Conservation (phyloP, 352 stramenopile species). For the Globisporangium apiculatum region DNA sequence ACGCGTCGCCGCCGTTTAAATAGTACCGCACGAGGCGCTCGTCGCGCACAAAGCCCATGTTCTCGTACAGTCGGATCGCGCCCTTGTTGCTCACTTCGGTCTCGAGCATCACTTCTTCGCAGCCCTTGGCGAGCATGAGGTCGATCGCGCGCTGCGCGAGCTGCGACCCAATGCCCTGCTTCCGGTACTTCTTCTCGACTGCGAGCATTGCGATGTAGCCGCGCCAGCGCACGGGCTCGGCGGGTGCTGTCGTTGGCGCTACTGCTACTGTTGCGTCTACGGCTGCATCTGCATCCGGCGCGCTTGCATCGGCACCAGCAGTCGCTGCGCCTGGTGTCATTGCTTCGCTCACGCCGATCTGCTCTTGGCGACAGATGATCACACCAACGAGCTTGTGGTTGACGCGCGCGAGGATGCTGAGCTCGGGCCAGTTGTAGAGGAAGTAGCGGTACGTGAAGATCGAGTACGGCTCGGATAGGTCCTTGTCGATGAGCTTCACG, state of each 20-base stretch:
- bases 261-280: too few species aligned
- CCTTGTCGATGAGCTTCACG: constrained; percentile 91
- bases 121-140: constrained; percentile 74
- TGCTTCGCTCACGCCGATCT: constrained; percentile 58
- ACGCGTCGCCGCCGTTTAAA: constrained; percentile 92
- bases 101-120: constrained; percentile 90
- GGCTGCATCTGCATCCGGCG: too few species aligned
- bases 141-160: constrained; percentile 86
- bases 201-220: constrained; percentile 96
- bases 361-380: constrained; percentile 90
- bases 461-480: constrained; percentile 93
- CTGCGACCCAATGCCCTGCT: constrained; percentile 88
- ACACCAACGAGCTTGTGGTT: constrained; percentile 87
- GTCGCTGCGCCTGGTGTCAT: constrained; percentile 11
- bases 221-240: constrained; percentile 33
- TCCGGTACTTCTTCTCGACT: constrained; percentile 86
- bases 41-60: constrained; percentile 91
- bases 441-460: constrained; percentile 98
- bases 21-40: constrained; percentile 94
- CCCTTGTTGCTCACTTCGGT: constrained; percentile 91
- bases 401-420: constrained; percentile 85
- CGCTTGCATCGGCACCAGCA: too few species aligned
- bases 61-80: constrained; percentile 91
- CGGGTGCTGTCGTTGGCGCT: not conserved
- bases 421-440: constrained; percentile 91